phyloP scores from a whole-genome alignment of 148 eudicot genomes.

The Dysphania ambrosioides region DNA sequence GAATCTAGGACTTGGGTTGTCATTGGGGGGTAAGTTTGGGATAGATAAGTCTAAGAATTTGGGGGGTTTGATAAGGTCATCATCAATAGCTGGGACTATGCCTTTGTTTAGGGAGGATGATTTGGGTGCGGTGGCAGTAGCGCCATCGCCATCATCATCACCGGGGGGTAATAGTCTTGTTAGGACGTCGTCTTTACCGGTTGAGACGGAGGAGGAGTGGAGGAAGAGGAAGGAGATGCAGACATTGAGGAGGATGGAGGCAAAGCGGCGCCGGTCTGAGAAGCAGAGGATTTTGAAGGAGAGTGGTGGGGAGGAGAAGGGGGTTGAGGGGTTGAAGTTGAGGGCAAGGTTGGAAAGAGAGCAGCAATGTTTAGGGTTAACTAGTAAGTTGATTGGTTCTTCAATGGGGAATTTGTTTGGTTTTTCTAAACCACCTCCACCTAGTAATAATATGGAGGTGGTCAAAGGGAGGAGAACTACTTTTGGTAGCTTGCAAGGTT shows the following conservation, averaged over 20 bases:
- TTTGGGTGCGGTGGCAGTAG: slow-evolving; percentile 18
- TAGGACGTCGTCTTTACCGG: slow-evolving; percentile 80
- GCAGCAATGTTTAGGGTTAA: slow-evolving; percentile 34
- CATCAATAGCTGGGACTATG: slow-evolving; percentile 57
- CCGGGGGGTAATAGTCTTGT: slow-evolving; percentile 25
- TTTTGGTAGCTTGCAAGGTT: slow-evolving; percentile 49
- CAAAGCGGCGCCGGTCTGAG: slow-evolving; percentile 76
- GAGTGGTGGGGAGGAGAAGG: slow-evolving; percentile 22
- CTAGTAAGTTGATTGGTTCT: slow-evolving; percentile 33
- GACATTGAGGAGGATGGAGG: slow-evolving; percentile 78
- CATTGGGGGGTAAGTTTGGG: slow-evolving; percentile 87
- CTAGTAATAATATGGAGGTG: slow-evolving; percentile 28
- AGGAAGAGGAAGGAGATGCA: slow-evolving; percentile 88
- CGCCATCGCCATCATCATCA: slow-evolving; percentile 12
- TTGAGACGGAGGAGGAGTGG: slow-evolving; percentile 83
- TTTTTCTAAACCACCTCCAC: slow-evolving; percentile 30
- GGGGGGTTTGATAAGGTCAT: slow-evolving; percentile 50
- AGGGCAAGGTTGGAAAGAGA: slow-evolving; percentile 53
- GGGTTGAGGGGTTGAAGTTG: slow-evolving; percentile 37
- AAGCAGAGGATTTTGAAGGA: slow-evolving; percentile 57
- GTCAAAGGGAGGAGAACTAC: slow-evolving; percentile 38
- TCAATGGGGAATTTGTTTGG: slow-evolving; percentile 34
- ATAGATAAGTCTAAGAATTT: slow-evolving; percentile 53
- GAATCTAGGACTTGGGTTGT: slow-evolving; percentile 84
- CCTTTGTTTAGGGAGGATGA: slow-evolving; percentile 56